Base-by-base conservation (phyloP, 768 basidiomycete species). In the Tremella yokohamensis region DNA sequence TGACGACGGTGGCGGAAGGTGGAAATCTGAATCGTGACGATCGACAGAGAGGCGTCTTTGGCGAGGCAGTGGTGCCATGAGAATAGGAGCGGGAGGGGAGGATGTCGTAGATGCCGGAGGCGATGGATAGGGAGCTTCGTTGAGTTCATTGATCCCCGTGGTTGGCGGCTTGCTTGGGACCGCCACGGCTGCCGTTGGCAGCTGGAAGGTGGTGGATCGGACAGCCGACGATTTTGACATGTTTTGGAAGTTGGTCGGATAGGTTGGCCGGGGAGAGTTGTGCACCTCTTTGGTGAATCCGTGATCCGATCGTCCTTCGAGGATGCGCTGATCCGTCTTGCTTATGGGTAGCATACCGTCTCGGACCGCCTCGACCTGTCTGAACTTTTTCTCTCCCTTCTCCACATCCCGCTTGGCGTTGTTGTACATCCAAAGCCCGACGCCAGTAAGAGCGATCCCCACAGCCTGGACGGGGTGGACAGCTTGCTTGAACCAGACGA, bases 391-490 rank as follows among this genome's bases (percentile, higher is more conserved):
- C 81, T 99, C 96, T 29, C 94, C 94, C 68, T 83, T 84, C 70
- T 90, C 92, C 11, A 98, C 90, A 65, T 96, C 92, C 20, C 83
- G 79, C 78, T 96, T 99, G 38, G 94, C 89, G 48, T 83, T 84
- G 79, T 99, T 96, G 79, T 99, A 99, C 86, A 98, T 85, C 79
- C 87, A 97, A 42, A 99, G 79, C 0, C 96, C 96, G 15, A 83
- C 77, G 65, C 92, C 97, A 0, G 96, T 96, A 79, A 96, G 74
- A 18, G 79, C 79, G 69, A 99, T 99, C n/a, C 96, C 96, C 49
- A 88, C 71, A 3, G 83, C 92, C 77, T 97, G 92, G 18, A 96
- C 69, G 9, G 83, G 84, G 60, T 93, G 87, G 16, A 97, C 84
- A 37, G 81, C 73, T 79, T 97, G 94, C 53, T 83, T 85, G 80